Conservation (phyloP, 345 rosid species). For the Toxicodendron radicans region DNA sequence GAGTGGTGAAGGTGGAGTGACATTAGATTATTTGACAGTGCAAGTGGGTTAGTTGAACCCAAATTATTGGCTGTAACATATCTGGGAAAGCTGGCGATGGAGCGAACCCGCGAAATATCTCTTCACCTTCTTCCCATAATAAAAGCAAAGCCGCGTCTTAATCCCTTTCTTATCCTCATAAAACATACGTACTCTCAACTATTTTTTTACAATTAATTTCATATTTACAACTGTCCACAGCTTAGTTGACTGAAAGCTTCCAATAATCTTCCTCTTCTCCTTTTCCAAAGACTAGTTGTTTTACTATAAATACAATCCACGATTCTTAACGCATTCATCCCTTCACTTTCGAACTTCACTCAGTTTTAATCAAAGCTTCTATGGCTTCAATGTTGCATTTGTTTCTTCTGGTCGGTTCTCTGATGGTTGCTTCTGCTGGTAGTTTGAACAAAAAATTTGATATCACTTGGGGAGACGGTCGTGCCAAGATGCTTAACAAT, state of each 20-base stretch:
- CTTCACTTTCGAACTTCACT: neutral
- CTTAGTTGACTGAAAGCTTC: neutral
- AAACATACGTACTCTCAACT: no score
- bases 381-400: no score
- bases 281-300: no score
- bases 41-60: neutral
- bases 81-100: neutral
- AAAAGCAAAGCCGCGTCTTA: neutral
- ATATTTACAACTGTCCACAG: neutral
- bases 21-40: no score
- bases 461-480: no score
- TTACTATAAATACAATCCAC: neutral
- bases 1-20: no score
- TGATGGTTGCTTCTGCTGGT: no score
- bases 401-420: no score
- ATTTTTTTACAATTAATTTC: neutral
- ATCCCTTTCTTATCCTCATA: no score
- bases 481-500: no score
- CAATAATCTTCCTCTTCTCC: neutral
- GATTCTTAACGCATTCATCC: neutral
- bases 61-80: neutral
- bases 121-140: neutral
- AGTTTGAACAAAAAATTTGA: no score
- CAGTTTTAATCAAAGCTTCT: no score
- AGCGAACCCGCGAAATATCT: neutral